A percentile compares a stretch with the other conserved stretches of the same genome.
Evolutionary conservation across 2,329 filamentous ascomycete species (phyloP).

Genomic region (Ceratocystis harringtonii): DNA sequence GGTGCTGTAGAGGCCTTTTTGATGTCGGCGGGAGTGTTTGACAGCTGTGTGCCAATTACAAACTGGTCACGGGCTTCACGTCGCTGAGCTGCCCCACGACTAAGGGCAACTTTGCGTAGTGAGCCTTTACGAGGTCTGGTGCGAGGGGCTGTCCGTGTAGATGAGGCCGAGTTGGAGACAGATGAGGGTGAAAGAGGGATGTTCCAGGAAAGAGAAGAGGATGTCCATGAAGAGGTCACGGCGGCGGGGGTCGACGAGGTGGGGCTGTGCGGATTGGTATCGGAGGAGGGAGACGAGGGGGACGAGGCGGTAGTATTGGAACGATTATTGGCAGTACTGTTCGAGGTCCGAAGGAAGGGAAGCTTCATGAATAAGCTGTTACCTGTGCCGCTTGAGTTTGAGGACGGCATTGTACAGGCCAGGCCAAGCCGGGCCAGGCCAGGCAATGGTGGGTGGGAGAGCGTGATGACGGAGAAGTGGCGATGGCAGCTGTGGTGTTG

Average conservation of each 20-base stretch:
- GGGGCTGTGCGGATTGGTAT: not conserved
- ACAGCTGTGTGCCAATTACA: not conserved
- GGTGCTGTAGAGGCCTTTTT: not conserved
- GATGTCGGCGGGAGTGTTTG: not conserved
- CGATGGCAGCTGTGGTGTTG: too few relatives aligned
- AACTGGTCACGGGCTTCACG: not conserved
- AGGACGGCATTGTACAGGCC: not conserved
- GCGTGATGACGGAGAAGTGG: too few relatives aligned
- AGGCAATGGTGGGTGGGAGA: not conserved
- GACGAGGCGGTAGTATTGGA: not conserved
- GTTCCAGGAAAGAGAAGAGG: constrained; percentile 3
- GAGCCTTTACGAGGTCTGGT: constrained; percentile 53
- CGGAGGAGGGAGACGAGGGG: not conserved
- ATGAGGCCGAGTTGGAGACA: not conserved
- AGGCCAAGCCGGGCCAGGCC: not conserved
- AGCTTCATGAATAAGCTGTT: constrained; percentile 5
- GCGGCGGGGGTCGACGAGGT: not conserved
- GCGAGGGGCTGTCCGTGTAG: constrained; percentile 4
- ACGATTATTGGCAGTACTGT: not conserved
- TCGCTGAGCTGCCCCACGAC: constrained; percentile 48
- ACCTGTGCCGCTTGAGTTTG: not conserved
- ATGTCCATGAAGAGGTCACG: not conserved
- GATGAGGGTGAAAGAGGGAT: not conserved
- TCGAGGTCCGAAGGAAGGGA: constrained; percentile 8
- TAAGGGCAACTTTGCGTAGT: constrained; percentile 71